Base-by-base conservation (phyloP, 805 yeast species). In the Zygoascus bituminiphila region DNA sequence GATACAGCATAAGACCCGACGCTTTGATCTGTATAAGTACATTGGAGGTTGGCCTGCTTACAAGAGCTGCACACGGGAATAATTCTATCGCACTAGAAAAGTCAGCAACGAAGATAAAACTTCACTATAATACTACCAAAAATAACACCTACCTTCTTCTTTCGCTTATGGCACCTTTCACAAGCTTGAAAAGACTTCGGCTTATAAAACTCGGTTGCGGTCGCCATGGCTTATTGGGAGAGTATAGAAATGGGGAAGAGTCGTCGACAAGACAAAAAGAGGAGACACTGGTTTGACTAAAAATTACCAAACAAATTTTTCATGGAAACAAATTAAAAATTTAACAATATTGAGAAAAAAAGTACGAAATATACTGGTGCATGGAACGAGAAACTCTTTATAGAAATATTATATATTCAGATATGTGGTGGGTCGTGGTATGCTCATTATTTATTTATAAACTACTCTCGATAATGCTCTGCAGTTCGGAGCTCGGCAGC, bases 401-500 rank as follows among this genome's bases (percentile, higher is more conserved):
- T 14, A 29, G 35, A 10, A 10, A 14, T 10, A 29, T 10, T 29
- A 10, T 29, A 29, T 10, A 10, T 29, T 29, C 14, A 14, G 35
- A 10, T 10, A 10, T 29, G 14, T 29, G 35, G 14, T 10, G 14
- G 20, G 40, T 22, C 23, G 21, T 22, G 6, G n/a, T 6, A 19
- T 17, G 33, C 33, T 4, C 33, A 29, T 29, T 29, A 29, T 15
- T 4, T 29, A 29, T 20, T 14, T 5, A 24, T 12, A 12, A 25
- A 4, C 20, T 26, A 39, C 39, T 52, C 51, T 45, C 47, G 51
- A 41, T 56, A 56, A 29, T 36, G 52, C 15, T 51, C 47, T 14
- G 51, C 47, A 23, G 59, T 56, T 25, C 59, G 51, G 7, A 22
- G 52, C 41, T 49, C 51, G 21, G 58, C 47, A 15, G 42, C 53